These are phyloP conservation scores for Oryza glumipatula DNA, from an alignment of 176 grass and related monocot genomes.

Conservation along the genomic window DNA sequence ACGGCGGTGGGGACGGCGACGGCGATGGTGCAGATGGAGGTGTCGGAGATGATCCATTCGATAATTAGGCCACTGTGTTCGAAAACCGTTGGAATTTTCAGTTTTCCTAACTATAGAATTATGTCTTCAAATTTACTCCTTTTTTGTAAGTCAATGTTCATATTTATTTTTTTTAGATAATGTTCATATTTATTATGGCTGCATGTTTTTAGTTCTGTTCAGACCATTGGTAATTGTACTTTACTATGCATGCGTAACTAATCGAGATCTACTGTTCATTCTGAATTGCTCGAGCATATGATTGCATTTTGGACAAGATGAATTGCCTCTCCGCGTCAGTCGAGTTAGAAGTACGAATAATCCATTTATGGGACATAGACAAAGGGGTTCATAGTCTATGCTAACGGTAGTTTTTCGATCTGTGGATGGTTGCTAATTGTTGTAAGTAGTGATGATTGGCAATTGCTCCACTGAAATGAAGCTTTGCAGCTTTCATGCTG, in stretches of 20 bases:
- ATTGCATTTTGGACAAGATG: too few species aligned
- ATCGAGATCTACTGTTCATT: background rate
- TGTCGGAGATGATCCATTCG: background rate
- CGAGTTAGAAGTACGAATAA: too few species aligned
- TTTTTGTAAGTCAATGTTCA: background rate
- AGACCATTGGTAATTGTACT: too few species aligned
- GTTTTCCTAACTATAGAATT: background rate
- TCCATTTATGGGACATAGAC: too few species aligned
- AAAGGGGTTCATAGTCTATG: background rate
- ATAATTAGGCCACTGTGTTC: background rate
- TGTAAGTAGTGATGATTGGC: background rate
- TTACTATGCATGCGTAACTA: background rate
- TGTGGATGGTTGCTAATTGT: background rate
- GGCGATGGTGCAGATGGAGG: background rate
- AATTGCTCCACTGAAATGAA: background rate
- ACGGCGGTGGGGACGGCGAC: too few species aligned
- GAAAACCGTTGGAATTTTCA: background rate
- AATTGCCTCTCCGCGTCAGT: too few species aligned
- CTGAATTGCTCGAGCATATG: background rate
- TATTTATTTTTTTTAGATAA: background rate
- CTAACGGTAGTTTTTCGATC: background rate
- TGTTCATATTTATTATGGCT: background rate
- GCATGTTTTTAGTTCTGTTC: too few species aligned
- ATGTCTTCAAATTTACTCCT: background rate
- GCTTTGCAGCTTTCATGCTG: background rate